These are phyloP conservation scores for Thoreauomyces humboldtii DNA, from an alignment of 192 early-diverging fungal species.

Conservation along the genomic window DNA sequence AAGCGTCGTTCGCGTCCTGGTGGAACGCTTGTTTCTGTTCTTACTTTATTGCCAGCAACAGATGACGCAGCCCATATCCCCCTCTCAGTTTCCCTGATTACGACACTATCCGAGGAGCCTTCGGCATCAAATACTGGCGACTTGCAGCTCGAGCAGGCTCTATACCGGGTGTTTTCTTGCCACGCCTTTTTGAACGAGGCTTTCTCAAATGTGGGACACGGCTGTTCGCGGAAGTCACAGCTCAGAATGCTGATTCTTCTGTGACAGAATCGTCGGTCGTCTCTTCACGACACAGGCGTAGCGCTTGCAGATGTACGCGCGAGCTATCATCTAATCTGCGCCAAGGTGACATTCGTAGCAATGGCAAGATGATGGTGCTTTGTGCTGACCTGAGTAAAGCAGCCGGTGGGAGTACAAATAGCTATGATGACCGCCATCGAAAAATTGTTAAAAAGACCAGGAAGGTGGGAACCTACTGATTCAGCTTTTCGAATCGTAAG, in stretches of 20 bases:
- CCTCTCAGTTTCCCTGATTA: not conserved
- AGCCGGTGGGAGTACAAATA: constrained; percentile 24
- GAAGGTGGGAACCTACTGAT: constrained; percentile 27
- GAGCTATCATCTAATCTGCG: constrained; percentile 33
- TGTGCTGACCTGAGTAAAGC: too few species aligned
- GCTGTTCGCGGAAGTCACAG: too few species aligned
- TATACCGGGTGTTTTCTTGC: constrained; percentile 25
- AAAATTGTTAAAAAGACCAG: constrained; percentile 38
- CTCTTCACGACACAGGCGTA: constrained; percentile 38
- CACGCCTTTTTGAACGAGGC: constrained; percentile 32
- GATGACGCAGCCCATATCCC: not conserved
- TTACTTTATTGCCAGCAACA: too few species aligned
- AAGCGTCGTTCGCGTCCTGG: too few species aligned
- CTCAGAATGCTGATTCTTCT: too few species aligned
- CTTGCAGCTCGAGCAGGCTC: constrained; percentile 11
- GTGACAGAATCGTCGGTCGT: too few species aligned
- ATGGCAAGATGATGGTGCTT: not conserved
- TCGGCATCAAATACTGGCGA: constrained; percentile 3
- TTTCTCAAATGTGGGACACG: constrained; percentile 30
- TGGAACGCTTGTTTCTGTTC: too few species aligned
- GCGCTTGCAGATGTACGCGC: constrained; percentile 28
- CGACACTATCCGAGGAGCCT: not conserved
- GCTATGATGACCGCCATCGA: constrained; percentile 42
- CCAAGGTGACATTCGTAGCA: constrained; percentile 12
- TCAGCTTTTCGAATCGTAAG: not conserved